A percentile compares a stretch with the other conserved stretches of the same genome.
Conservation (phyloP, 2,329 filamentous ascomycete genomes). For the Penicillium sp. region DNA sequence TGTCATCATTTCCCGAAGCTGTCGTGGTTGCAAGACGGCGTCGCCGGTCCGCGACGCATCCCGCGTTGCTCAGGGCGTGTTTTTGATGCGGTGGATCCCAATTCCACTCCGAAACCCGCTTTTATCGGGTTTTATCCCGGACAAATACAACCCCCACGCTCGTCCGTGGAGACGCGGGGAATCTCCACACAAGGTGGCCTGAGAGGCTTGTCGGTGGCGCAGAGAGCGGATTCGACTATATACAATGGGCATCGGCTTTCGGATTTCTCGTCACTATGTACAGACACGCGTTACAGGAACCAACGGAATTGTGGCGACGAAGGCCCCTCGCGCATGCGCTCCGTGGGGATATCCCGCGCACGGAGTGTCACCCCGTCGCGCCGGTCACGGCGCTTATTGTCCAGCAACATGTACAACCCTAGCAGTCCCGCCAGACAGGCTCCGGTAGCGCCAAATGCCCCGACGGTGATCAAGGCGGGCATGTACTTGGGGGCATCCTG, state of each 20-base stretch:
- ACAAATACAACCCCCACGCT: background rate
- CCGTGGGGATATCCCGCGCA: slow-evolving; percentile 59
- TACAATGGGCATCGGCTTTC: background rate
- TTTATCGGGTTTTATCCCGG: background rate
- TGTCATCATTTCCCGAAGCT: background rate
- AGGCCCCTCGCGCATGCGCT: slow-evolving; percentile 56
- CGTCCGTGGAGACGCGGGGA: background rate
- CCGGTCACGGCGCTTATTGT: slow-evolving; percentile 61
- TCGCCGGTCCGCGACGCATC: background rate
- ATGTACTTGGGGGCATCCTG: slow-evolving; percentile 66
- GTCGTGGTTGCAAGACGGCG: background rate
- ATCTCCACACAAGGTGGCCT: background rate
- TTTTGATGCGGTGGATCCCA: background rate
- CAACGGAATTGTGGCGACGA: slow-evolving; percentile 56
- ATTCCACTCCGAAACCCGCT: background rate
- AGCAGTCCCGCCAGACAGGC: slow-evolving; percentile 55
- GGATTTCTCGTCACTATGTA: background rate
- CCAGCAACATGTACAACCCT: slow-evolving; percentile 62
- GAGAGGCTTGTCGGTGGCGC: background rate
- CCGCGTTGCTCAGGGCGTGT: background rate
- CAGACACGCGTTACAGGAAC: slow-evolving; percentile 42
- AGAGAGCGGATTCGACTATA: background rate
- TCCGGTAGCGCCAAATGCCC: slow-evolving; percentile 54
- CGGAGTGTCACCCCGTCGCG: slow-evolving; percentile 55
- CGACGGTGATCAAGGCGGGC: slow-evolving; percentile 62